These are phyloP conservation scores for Yarrowia porcina DNA, from an alignment of 805 yeast genomes.

Conservation along the genomic window DNA sequence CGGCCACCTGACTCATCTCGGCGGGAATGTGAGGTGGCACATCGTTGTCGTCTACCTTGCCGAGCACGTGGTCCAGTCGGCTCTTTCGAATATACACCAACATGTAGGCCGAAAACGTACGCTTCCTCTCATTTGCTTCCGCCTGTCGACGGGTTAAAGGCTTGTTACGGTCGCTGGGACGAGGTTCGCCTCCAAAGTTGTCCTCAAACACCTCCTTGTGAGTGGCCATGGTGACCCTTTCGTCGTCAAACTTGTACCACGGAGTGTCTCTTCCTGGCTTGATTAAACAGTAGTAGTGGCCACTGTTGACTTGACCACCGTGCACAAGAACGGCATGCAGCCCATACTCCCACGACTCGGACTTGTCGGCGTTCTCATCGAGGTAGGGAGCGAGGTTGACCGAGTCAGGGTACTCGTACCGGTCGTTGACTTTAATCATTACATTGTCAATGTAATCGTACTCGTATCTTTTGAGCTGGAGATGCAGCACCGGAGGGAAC, in stretches of 20 bases:
- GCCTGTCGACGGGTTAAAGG: no score
- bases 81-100: conserved; percentile 80
- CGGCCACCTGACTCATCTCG: conserved; percentile 61
- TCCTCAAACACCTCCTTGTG: conserved; percentile 83
- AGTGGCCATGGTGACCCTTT: conserved; percentile 84
- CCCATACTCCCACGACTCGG: conserved; percentile 70
- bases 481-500: conserved; percentile 88
- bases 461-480: conserved; percentile 91
- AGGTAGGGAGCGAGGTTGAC: conserved; percentile 79
- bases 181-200: conserved; percentile 88
- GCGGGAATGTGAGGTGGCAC: conserved; percentile 67
- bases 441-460: conserved; percentile 87
- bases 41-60: conserved; percentile 51
- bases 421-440: conserved; percentile 86
- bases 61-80: conserved; percentile 55
- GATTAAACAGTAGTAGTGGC: conserved; percentile 93
- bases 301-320: conserved; percentile 91
- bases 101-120: conserved; percentile 97
- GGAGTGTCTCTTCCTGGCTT: conserved; percentile 66
- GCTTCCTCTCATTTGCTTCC: no score
- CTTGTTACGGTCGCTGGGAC: no score
- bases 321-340: conserved; percentile 94
- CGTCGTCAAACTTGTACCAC: conserved; percentile 96
- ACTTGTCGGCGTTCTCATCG: conserved; percentile 48
- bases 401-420: conserved; percentile 80